Evolutionary conservation across 495 filamentous ascomycete species (phyloP), one percentile per base, ranked within the genome.

Genomic region (Aspergillus nanangensis): DNA sequence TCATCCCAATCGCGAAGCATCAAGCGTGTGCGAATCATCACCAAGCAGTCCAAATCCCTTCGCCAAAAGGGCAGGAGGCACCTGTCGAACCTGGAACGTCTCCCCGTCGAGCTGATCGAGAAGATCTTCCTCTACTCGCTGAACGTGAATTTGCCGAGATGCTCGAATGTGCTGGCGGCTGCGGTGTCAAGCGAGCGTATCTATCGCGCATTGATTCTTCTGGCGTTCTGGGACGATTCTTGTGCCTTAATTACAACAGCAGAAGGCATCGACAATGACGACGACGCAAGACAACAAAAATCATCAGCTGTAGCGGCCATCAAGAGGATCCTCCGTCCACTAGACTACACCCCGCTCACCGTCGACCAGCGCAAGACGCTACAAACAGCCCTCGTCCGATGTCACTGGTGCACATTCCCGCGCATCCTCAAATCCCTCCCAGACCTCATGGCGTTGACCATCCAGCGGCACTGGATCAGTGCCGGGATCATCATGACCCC

Each of bases 51-150:
- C 11, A 47, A 27, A 10, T 33, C 39, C 3, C 48, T 7, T 29
- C 25, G 11, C 25, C 25, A 29, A 7, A 5, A 29, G 5, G 25
- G 47, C 32, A 58, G 45, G 38, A 55, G 51, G 4, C 52, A 50
- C 5, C 54, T 70, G 35, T 73, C 71, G 4, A 46, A 42, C 14
- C 60, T 82, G 4, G 79, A 81, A 51, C 50, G 52, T 9, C 58
- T 82, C 1, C 79, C 77, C 1, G 66, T 68, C 1, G 79, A 82
- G 48, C 43, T 82, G 8, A 58, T 82, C 24, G 71, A 80, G 53
- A 56, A 63, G 39, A 75, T 81, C 25, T 81, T 79, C 38, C 59
- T 79, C 13, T 58, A 73, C 37, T 63, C 70, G 17, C 39, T 74
- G 48, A 77, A 81, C 44, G 32, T 72, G 17, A 69, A 69, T 23